These are phyloP conservation scores for Trichoderma arundinaceum DNA, from an alignment of 2,329 filamentous ascomycete genomes.

Conservation along the genomic window DNA sequence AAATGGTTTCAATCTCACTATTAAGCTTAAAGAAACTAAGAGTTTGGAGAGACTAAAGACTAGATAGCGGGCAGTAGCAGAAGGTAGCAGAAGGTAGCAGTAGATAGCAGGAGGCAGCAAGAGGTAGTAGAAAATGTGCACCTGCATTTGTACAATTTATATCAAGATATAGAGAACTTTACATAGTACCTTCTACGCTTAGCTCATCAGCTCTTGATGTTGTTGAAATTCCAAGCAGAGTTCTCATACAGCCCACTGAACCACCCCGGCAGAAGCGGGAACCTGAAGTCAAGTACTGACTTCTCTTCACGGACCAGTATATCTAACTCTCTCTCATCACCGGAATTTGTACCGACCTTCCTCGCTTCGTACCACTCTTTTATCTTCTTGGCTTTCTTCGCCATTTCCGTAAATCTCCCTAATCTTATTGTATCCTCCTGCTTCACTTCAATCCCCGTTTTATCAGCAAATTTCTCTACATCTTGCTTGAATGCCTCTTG, in stretches of 20 bases:
- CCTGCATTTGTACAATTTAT: too few relatives aligned
- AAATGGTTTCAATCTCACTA: too few relatives aligned
- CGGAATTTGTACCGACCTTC: background rate
- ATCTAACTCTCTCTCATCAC: background rate
- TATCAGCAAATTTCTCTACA: background rate
- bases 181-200: too few relatives aligned
- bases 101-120: too few relatives aligned
- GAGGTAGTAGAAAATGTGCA: too few relatives aligned
- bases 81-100: too few relatives aligned
- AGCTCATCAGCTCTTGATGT: background rate
- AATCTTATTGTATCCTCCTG: background rate
- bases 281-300: background rate
- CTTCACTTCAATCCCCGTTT: background rate
- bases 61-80: too few relatives aligned
- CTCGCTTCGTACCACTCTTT: background rate
- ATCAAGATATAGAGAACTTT: too few relatives aligned
- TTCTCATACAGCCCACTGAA: slow-evolving; percentile 13
- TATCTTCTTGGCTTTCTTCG: background rate
- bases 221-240: slow-evolving; percentile 1
- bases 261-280: background rate
- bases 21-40: too few relatives aligned
- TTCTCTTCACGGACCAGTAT: background rate
- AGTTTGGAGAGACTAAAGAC: too few relatives aligned
- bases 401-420: background rate
- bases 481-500: background rate